Conservation (phyloP, 768 basidiomycete species). For the Psilocybe sp. region DNA sequence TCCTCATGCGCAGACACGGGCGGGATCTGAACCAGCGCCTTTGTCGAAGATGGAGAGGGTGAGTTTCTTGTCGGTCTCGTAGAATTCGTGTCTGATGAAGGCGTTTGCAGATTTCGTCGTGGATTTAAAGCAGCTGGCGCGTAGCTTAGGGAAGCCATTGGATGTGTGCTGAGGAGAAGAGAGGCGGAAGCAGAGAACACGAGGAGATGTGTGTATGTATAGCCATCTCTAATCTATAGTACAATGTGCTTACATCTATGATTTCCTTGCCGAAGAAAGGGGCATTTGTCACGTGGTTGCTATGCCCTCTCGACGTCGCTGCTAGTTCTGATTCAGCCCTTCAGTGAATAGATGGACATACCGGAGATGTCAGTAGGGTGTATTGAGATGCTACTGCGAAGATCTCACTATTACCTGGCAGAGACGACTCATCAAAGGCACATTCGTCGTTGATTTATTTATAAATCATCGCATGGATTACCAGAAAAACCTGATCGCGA, state of each 20-base stretch:
- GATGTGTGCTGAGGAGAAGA: slow-evolving; percentile 1
- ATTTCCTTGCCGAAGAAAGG: slow-evolving; percentile 6
- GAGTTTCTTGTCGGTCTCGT: slow-evolving; percentile 77
- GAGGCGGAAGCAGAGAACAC: background rate
- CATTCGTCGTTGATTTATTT: too few relatives aligned
- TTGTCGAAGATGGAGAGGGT: slow-evolving; percentile 78
- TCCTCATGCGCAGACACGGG: too few relatives aligned
- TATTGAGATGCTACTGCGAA: too few relatives aligned
- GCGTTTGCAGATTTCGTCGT: background rate
- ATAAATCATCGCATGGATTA: too few relatives aligned
- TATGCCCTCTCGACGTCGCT: too few relatives aligned
- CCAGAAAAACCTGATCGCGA: too few relatives aligned
- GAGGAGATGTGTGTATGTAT: background rate
- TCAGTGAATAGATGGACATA: too few relatives aligned
- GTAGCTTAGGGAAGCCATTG: slow-evolving; percentile 38
- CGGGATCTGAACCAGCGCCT: slow-evolving; percentile 68
- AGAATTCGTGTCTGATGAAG: slow-evolving; percentile 72
- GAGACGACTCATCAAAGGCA: too few relatives aligned
- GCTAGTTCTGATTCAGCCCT: too few relatives aligned
- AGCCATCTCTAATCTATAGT: slow-evolving; percentile 19
- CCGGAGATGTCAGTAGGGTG: too few relatives aligned
- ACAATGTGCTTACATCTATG: slow-evolving; percentile 39
- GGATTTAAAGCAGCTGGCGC: background rate
- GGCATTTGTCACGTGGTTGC: too few relatives aligned
- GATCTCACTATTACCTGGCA: too few relatives aligned